These are phyloP conservation scores for Suillus clintonianus DNA, from an alignment of 768 basidiomycete genomes.

Conservation along the genomic window DNA sequence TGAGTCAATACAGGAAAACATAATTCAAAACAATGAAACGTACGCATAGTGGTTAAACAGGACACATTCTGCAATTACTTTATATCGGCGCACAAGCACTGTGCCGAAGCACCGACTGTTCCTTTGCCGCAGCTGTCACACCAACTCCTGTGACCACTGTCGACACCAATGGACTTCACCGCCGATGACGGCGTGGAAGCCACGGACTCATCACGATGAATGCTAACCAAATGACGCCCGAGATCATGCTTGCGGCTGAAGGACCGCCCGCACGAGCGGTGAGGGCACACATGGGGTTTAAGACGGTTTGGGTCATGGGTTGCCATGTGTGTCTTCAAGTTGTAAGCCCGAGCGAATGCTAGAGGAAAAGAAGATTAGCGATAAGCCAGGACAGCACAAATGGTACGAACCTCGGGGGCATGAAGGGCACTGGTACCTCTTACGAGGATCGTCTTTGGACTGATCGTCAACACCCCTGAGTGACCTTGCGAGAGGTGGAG, in stretches of 20 bases:
- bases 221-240: slow-evolving; percentile 84
- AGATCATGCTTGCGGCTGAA: slow-evolving; percentile 96
- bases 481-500: slow-evolving; percentile 38
- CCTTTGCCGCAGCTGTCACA: slow-evolving; percentile 77
- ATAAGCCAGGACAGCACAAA: background rate
- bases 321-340: slow-evolving; percentile 92
- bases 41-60: slow-evolving; percentile 30
- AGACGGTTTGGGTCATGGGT: slow-evolving; percentile 92
- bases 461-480: slow-evolving; percentile 44
- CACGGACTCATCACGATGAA: slow-evolving; percentile 73
- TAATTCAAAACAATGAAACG: slow-evolving; percentile 6
- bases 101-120: slow-evolving; percentile 51
- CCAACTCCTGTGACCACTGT: slow-evolving; percentile 63
- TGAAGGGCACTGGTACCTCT: slow-evolving; percentile 74
- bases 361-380: slow-evolving; percentile 9
- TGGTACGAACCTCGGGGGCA: slow-evolving; percentile 66
- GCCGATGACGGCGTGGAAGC: slow-evolving; percentile 39
- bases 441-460: slow-evolving; percentile 63
- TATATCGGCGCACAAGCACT: slow-evolving; percentile 66
- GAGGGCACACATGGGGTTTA: slow-evolving; percentile 88
- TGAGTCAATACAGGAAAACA: background rate
- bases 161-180: slow-evolving; percentile 65
- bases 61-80: slow-evolving; percentile 45
- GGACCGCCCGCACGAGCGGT: slow-evolving; percentile 82
- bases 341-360: slow-evolving; percentile 94